Percentiles rank a stretch among this genome's conserved stretches.
Conservation (phyloP, 2,329 filamentous ascomycete genomes). For the Teratosphaeria zuluensis region DNA sequence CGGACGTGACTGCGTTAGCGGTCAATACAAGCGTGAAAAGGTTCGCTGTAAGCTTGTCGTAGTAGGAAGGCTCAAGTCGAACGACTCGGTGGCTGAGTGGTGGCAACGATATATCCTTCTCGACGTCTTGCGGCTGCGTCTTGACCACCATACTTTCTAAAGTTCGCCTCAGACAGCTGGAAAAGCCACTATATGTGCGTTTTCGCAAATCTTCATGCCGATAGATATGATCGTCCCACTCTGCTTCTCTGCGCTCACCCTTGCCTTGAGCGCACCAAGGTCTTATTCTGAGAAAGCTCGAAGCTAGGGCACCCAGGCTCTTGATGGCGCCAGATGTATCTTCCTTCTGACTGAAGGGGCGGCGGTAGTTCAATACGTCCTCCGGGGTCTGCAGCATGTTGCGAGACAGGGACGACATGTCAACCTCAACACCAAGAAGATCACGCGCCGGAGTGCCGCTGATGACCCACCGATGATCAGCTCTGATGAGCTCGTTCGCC, state of each 20-base stretch:
- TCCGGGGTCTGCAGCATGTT: slow-evolving; percentile 6
- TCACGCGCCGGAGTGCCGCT: slow-evolving; percentile 83
- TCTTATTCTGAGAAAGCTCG: slow-evolving; percentile 61
- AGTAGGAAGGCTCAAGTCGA: slow-evolving; percentile 68
- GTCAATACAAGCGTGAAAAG: slow-evolving; percentile 76
- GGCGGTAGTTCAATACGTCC: slow-evolving; percentile 29
- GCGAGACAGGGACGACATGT: slow-evolving; percentile 36
- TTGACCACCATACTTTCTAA: slow-evolving; percentile 74
- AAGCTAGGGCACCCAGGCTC: slow-evolving; percentile 56
- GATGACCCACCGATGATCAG: slow-evolving; percentile 76
- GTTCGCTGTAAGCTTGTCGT: slow-evolving; percentile 75
- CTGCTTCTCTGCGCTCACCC: slow-evolving; percentile 46
- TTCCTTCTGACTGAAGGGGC: slow-evolving; percentile 29
- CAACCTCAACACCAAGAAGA: slow-evolving; percentile 64
- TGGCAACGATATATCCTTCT: slow-evolving; percentile 56
- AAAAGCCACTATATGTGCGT: slow-evolving; percentile 56
- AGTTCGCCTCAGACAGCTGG: slow-evolving; percentile 54
- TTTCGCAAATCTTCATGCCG: slow-evolving; percentile 39
- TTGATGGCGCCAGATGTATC: slow-evolving; percentile 39
- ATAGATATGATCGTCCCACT: slow-evolving; percentile 65
- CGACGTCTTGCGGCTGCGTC: slow-evolving; percentile 63
- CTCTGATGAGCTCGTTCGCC: slow-evolving; percentile 41
- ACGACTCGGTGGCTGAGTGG: slow-evolving; percentile 62
- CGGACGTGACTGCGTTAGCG: slow-evolving; percentile 80
- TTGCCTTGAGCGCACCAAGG: slow-evolving; percentile 64